Evolutionary conservation across 140 eudicot species (phyloP).

Genomic region (Bidens hawaiensis): DNA sequence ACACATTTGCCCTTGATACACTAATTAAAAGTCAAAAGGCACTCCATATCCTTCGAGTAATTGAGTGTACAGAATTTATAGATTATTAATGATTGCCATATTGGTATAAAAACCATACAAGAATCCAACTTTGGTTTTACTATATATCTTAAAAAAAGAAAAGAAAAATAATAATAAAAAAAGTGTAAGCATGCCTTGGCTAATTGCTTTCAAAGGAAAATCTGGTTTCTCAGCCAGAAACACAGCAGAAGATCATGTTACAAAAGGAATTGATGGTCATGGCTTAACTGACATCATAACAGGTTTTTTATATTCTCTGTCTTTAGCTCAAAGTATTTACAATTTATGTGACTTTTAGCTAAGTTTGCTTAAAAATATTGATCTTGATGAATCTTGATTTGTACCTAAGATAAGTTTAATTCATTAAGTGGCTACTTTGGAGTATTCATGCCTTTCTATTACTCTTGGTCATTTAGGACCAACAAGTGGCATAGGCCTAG

Average conservation of each 20-base stretch:
- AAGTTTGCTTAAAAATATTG: conserved; percentile 2
- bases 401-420: too few species aligned
- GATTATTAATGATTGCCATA: not conserved
- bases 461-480: conserved; percentile 32
- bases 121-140: not conserved
- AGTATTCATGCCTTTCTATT: not conserved
- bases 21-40: not conserved
- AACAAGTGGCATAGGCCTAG: conserved; percentile 66
- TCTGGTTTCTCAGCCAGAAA: conserved; percentile 46
- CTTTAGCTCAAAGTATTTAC: not conserved
- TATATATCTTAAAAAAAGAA: conserved; percentile 1
- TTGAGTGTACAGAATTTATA: conserved; percentile 8
- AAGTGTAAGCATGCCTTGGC: conserved; percentile 33
- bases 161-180: too few species aligned
- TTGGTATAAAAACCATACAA: not conserved
- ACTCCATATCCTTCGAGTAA: not conserved
- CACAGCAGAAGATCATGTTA: conserved; percentile 56
- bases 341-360: not conserved
- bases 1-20: conserved; percentile 1
- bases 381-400: not conserved
- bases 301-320: conserved; percentile 17
- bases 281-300: conserved; percentile 58
- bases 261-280: conserved; percentile 48
- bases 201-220: conserved; percentile 34
- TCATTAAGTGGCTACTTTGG: not conserved